Percentiles rank a stretch among this genome's conserved stretches.
Evolutionary conservation across 2,329 filamentous ascomycete species (phyloP).

Genomic region (Pseudocercospora eumusae): DNA sequence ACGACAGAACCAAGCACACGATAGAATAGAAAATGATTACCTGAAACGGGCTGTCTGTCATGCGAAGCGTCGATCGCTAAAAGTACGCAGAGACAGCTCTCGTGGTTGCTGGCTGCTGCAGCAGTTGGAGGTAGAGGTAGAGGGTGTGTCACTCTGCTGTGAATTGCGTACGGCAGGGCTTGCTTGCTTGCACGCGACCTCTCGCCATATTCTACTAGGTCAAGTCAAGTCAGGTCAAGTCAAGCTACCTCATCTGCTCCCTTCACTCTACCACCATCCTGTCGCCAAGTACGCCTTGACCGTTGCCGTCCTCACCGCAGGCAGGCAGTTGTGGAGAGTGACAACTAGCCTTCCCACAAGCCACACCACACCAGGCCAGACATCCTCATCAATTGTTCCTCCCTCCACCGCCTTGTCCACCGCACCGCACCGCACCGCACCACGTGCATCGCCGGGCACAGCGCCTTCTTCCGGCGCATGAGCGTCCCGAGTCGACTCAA

Average conservation of each 20-base stretch:
- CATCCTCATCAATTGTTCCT: neutral
- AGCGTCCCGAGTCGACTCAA: constrained; percentile 20
- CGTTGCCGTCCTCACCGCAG: neutral
- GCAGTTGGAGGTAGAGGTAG: too few species aligned
- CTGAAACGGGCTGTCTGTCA: constrained; percentile 3
- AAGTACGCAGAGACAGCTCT: constrained; percentile 5
- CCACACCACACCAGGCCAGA: too few species aligned
- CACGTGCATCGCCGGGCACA: constrained; percentile 13
- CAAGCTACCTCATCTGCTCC: neutral
- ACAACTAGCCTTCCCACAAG: constrained; percentile 8
- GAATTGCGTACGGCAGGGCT: constrained; percentile 4
- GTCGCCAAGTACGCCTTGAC: neutral
- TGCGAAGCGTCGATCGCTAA: constrained; percentile 5
- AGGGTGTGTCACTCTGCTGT: neutral
- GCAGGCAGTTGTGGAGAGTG: neutral
- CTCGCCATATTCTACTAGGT: too few species aligned
- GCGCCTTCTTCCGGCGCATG: constrained; percentile 21
- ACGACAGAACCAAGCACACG: neutral
- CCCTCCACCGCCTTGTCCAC: neutral
- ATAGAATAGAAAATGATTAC: too few species aligned
- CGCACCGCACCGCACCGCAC: neutral
- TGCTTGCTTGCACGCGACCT: constrained; percentile 1
- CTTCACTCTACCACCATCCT: neutral
- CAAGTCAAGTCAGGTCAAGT: too few species aligned
- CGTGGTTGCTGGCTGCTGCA: neutral